Evolutionary conservation across 441 rosid species (phyloP).

Genomic region (Cnidoscolus chayamansa): DNA sequence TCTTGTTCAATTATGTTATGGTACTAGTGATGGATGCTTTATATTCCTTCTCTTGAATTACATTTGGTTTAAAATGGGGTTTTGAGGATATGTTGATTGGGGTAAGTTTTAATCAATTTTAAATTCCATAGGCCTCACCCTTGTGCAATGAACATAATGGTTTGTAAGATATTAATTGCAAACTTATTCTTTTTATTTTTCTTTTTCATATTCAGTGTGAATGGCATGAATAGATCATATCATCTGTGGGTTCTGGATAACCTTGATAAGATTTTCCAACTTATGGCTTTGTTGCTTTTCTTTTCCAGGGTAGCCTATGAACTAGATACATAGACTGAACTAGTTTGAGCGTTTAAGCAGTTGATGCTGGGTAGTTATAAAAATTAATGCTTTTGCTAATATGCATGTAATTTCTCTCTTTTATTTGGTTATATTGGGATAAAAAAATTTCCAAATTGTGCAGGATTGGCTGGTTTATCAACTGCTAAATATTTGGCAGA

Average conservation of each 20-base stretch:
- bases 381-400: neutral
- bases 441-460: slow-evolving; percentile 20
- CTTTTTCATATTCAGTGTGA: neutral
- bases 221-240: neutral
- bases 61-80: neutral
- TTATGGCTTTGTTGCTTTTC: neutral
- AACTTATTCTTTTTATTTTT: neutral
- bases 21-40: neutral
- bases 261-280: neutral
- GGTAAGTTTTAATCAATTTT: neutral
- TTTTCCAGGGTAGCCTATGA: neutral
- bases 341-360: neutral
- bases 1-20: neutral
- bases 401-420: neutral
- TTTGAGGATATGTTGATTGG: neutral
- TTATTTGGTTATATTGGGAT: neutral
- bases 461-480: slow-evolving; percentile 94
- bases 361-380: neutral
- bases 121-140: neutral
- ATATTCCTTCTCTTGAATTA: neutral
- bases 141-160: neutral
- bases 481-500: slow-evolving; percentile 92
- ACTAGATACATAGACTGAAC: neutral
- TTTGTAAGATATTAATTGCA: neutral
- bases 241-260: neutral